Conservation (phyloP, 164 flowering plant genomes). For the Vitis cinerea region DNA sequence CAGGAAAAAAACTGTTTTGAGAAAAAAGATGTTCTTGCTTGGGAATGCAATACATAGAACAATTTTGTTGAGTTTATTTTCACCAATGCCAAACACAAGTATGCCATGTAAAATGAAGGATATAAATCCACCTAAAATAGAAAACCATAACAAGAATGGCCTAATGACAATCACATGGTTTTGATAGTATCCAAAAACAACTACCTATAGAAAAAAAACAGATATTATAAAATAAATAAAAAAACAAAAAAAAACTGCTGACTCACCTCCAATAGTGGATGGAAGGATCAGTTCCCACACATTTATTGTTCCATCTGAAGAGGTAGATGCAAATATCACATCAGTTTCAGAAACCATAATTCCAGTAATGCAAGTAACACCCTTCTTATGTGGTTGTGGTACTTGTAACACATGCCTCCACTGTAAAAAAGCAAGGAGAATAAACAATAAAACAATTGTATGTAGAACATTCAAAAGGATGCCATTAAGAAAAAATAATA, state of each 20-base stretch:
- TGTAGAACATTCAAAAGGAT: not conserved
- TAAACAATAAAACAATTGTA: not conserved
- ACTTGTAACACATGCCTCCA: slow-evolving; percentile 78
- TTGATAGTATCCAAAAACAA: too few relatives aligned
- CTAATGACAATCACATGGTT: too few relatives aligned
- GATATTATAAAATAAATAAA: too few relatives aligned
- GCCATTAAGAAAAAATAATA: not conserved
- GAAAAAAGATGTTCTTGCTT: not conserved
- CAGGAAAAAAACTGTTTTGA: not conserved
- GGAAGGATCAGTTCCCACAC: slow-evolving; percentile 74
- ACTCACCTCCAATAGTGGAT: slow-evolving; percentile 55
- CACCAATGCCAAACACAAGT: not conserved
- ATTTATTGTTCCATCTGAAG: slow-evolving; percentile 78
- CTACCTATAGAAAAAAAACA: too few relatives aligned
- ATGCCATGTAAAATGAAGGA: not conserved
- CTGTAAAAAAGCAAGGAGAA: slow-evolving; percentile 33
- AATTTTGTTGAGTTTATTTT: not conserved
- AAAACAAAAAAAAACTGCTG: not conserved
- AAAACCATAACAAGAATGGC: not conserved
- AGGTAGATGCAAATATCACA: slow-evolving; percentile 75
- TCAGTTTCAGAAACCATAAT: slow-evolving; percentile 57
- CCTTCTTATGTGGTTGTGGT: slow-evolving; percentile 77
- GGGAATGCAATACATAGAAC: not conserved
- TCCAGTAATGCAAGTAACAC: slow-evolving; percentile 88
- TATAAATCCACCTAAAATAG: not conserved